Conservation (phyloP, 2,329 filamentous ascomycete species). For the Alternaria arbusti region DNA sequence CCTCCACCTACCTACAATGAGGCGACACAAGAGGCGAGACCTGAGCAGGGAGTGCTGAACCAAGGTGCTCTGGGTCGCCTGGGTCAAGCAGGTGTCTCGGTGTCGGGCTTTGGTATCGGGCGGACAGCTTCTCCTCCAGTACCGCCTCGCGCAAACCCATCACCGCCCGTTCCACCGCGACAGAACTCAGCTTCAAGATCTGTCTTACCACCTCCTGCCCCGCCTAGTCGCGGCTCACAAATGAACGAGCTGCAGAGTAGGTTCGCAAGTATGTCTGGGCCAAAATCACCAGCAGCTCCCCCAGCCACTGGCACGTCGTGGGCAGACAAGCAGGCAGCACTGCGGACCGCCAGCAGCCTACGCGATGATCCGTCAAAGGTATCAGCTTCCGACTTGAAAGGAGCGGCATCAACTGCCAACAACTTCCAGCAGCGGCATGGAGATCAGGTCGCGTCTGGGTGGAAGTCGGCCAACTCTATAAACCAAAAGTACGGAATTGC, state of each 20-base stretch:
- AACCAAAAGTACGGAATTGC: constrained; percentile 68
- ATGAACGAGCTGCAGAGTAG: constrained; percentile 72
- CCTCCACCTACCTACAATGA: constrained; percentile 59
- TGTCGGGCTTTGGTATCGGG: constrained; percentile 79
- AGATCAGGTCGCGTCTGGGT: constrained; percentile 69
- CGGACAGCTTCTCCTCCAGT: constrained; percentile 45
- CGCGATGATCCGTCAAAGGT: constrained; percentile 68
- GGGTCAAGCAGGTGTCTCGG: constrained; percentile 75
- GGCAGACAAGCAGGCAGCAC: constrained; percentile 66
- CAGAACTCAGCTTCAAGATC: constrained; percentile 28
- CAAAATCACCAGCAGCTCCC: constrained; percentile 35
- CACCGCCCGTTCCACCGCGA: constrained; percentile 37
- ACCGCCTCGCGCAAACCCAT: constrained; percentile 44
- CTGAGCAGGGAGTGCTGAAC: constrained; percentile 55
- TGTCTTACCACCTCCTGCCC: constrained; percentile 18
- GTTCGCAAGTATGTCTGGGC: constrained; percentile 57
- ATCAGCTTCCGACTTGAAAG: constrained; percentile 63
- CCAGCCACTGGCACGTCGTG: constrained; percentile 64
- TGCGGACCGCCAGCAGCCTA: constrained; percentile 66
- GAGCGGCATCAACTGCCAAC: constrained; percentile 66
- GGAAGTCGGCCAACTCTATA: constrained; percentile 62
- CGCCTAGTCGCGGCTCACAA: constrained; percentile 49
- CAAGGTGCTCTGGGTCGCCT: constrained; percentile 70
- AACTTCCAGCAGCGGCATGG: constrained; percentile 75
- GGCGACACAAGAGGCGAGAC: constrained; percentile 31